Base-by-base conservation (phyloP, 2,329 filamentous ascomycete genomes). In the Colletotrichum scovillei region DNA sequence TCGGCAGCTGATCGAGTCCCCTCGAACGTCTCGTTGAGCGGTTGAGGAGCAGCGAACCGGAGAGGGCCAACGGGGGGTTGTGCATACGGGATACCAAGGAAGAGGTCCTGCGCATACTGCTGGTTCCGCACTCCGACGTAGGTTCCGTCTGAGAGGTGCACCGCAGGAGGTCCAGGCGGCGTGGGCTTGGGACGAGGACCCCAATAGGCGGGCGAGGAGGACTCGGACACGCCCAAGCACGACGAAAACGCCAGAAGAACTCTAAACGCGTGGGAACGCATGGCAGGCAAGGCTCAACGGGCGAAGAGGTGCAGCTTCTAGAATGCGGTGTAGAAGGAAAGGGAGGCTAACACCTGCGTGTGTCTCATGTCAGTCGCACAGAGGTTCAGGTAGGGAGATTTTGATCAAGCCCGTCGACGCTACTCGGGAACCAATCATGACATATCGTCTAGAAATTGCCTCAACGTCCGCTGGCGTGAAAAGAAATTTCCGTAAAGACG, bases 41-140 rank as follows among this genome's bases (percentile, higher is more conserved):
- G 81, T 75, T 89, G 85, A 3, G 91, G 91, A 12, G 89, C 87
- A 73, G 87, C 89, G n/a, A 93, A 84, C 11, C 92, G 88, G 26
- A 92, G 84, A 0, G 83, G 77, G 0, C 88, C 90, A 0, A 87
- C 83, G 0, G 92, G 92, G 3, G 90, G 87, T 73, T 91, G 82
- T 1, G 91, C 91, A 76, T 89, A 93, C 1, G 91, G 91, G 70
- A 93, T 91, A 14, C 89, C 90, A 73, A 87, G 86, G 82, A 92
- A 93, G 28, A 83, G 85, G 69, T 93, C 91, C 58, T 88, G 87
- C 24, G 83, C 76, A 67, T 86, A 88, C 2, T 78, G 72, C 0
- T 81, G 57, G 55, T 82, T 83, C 68, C 82, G 78, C 0, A 82
- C 74, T 3, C 88, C 87, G 26, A 77, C 69, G 72, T 87, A 88